These are phyloP conservation scores for Ophiocordyceps camponoti-saundersi DNA, from an alignment of 2,329 filamentous ascomycete species.

Conservation along the genomic window DNA sequence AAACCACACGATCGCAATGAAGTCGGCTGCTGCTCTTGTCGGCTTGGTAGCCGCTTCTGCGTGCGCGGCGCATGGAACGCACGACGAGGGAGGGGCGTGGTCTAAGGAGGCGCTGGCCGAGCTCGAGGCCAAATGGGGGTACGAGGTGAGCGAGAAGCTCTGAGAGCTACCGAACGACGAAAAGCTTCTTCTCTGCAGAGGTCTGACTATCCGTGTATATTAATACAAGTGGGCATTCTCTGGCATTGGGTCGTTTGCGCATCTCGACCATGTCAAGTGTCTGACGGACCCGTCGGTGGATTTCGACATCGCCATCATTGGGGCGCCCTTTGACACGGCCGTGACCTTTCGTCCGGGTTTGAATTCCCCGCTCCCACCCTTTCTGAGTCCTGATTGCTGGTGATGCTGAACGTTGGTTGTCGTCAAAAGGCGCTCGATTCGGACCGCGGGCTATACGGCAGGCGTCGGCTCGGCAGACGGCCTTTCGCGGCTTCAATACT, in stretches of 20 bases:
- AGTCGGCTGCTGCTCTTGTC: constrained; percentile 6
- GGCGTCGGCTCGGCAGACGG: constrained; percentile 65
- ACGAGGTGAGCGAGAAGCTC: constrained; percentile 25
- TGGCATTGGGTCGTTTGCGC: constrained; percentile 61
- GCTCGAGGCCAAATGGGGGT: constrained; percentile 39
- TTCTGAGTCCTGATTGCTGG: background rate
- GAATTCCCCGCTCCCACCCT: background rate
- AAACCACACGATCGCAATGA: constrained; percentile 7
- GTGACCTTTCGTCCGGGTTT: constrained; percentile 51
- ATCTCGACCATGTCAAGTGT: constrained; percentile 52
- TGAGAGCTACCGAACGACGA: background rate
- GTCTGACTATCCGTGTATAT: no score
- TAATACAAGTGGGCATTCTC: constrained; percentile 33
- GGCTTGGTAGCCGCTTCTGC: constrained; percentile 10
- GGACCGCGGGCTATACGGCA: constrained; percentile 77
- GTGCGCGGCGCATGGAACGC: constrained; percentile 10
- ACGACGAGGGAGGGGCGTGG: constrained; percentile 24
- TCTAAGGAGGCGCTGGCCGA: constrained; percentile 32
- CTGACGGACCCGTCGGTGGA: constrained; percentile 44
- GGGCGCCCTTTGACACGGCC: constrained; percentile 59
- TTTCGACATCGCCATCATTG: constrained; percentile 58
- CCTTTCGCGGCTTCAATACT: constrained; percentile 63
- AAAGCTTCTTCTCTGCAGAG: background rate
- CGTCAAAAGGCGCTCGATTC: constrained; percentile 47
- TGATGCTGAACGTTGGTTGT: background rate